Percentiles rank a stretch among this genome's conserved stretches.
Conservation (phyloP, 164 flowering plant genomes). For the Tetracentron sinense region DNA sequence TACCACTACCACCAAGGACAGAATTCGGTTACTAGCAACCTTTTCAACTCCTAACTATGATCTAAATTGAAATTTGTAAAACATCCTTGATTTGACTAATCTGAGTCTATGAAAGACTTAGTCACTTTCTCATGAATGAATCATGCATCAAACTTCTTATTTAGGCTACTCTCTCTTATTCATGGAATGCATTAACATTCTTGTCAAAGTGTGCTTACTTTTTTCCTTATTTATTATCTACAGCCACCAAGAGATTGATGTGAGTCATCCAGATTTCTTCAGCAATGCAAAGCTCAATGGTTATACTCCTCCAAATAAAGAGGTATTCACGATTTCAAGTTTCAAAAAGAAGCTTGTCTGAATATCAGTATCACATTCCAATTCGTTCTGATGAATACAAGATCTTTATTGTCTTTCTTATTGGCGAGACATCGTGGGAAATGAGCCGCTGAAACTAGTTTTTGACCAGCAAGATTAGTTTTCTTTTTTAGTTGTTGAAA, state of each 20-base stretch:
- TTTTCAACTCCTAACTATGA: no score
- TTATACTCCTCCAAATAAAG: slow-evolving; percentile 89
- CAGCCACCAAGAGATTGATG: slow-evolving; percentile 97
- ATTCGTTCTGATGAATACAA: not conserved
- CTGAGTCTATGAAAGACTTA: no score
- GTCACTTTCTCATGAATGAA: no score
- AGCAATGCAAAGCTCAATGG: slow-evolving; percentile 76
- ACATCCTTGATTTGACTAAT: no score
- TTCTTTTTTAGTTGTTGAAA: no score
- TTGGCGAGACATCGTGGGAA: no score
- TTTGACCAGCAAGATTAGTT: no score
- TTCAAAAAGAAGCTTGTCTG: not conserved
- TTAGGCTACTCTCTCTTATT: not conserved
- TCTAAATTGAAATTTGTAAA: no score
- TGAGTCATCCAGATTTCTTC: slow-evolving; percentile 96
- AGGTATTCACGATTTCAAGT: slow-evolving; percentile 39
- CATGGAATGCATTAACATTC: slow-evolving; percentile 1
- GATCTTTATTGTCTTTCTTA: not conserved
- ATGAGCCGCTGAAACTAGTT: no score
- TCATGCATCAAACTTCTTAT: not conserved
- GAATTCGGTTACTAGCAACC: no score
- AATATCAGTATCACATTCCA: not conserved
- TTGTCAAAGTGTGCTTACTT: not conserved
- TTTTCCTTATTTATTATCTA: slow-evolving; percentile 12
- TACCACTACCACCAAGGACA: no score